Conservation (phyloP, 2,329 filamentous ascomycete species). For the Pestalotiopsis sp. region DNA sequence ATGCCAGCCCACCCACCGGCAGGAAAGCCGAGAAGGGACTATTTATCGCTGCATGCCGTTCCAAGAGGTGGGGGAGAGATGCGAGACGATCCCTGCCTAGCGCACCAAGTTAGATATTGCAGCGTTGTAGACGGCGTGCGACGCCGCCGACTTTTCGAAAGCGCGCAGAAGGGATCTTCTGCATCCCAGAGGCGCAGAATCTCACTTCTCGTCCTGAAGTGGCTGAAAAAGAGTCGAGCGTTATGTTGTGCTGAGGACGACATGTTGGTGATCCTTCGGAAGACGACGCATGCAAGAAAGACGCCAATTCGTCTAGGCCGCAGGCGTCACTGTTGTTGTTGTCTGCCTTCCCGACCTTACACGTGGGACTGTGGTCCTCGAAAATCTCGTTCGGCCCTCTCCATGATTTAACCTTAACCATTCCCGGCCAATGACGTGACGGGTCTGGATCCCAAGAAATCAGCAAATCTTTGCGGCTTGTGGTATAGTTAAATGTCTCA, state of each 20-base stretch:
- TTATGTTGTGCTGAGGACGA: neutral
- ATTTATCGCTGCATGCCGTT: slow-evolving; percentile 7
- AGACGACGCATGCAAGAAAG: neutral
- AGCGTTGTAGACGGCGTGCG: neutral
- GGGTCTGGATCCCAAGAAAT: neutral
- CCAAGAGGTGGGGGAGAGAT: neutral
- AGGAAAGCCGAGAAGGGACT: slow-evolving; percentile 10
- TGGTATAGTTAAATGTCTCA: slow-evolving; percentile 6
- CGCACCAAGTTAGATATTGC: neutral
- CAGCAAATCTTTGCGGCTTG: neutral
- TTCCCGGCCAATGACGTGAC: slow-evolving; percentile 5
- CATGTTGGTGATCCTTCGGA: neutral
- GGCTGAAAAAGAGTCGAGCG: neutral
- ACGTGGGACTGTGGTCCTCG: slow-evolving; percentile 11
- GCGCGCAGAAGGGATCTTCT: neutral
- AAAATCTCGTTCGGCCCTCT: slow-evolving; percentile 11
- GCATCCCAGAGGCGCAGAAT: neutral
- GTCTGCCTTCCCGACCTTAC: neutral
- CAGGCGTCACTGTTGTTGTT: neutral
- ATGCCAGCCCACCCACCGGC: slow-evolving; percentile 6
- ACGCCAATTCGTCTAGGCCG: neutral
- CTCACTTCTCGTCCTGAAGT: neutral
- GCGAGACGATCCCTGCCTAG: slow-evolving; percentile 5
- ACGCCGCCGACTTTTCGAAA: neutral
- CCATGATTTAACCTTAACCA: slow-evolving; percentile 13